Conservation (phyloP, 371 early-diverging fungal species). For the Fennellomyces sp. region DNA sequence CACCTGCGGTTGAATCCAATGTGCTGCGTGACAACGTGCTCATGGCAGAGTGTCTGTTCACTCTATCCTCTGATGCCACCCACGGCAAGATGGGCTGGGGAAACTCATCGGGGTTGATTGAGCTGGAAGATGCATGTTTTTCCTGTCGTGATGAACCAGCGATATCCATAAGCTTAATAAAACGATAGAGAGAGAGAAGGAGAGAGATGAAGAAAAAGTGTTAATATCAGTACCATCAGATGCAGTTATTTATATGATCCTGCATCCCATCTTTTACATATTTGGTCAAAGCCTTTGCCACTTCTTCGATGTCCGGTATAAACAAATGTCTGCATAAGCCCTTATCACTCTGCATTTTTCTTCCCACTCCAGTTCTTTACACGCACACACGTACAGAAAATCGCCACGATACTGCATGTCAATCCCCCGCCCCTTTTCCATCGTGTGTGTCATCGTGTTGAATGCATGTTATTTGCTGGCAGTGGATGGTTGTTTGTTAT, state of each 20-base stretch:
- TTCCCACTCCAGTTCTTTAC: neutral
- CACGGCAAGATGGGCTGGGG: conserved; percentile 45
- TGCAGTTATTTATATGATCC: no score
- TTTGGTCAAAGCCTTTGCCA: no score
- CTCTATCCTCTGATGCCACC: conserved; percentile 30
- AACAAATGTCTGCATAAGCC: no score
- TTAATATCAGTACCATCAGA: no score
- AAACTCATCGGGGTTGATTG: conserved; percentile 14
- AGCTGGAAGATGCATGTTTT: neutral
- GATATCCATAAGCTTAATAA: neutral
- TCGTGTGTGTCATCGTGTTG: no score
- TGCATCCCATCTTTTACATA: no score
- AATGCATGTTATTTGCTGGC: no score
- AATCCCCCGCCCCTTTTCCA: no score
- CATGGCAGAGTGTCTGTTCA: conserved; percentile 20
- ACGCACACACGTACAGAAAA: neutral
- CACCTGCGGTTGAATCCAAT: conserved; percentile 1
- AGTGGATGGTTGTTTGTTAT: no score
- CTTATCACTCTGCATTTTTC: no score
- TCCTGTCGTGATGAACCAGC: neutral
- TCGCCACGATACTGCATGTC: no score
- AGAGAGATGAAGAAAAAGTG: neutral
- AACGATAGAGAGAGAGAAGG: neutral
- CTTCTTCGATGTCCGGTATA: neutral
- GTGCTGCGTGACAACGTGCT: conserved; percentile 14